Evolutionary conservation across 805 yeast species (phyloP), one percentile per base, ranked within the genome.

Genomic region (Candida montana): DNA sequence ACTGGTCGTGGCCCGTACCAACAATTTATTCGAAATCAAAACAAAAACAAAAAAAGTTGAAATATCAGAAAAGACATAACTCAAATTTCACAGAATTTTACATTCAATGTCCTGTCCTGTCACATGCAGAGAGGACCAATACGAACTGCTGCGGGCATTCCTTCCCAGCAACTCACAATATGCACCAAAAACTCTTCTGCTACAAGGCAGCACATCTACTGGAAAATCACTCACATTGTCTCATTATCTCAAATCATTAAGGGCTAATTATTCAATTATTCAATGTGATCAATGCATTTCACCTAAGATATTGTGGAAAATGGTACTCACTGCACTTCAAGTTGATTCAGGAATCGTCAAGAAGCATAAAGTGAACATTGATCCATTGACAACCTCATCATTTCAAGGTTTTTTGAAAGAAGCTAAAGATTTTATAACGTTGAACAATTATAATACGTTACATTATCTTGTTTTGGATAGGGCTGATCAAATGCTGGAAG

Each of bases 211-310:
- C 9, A 27, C 52, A 8, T 43, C 53, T 2, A 50, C 59, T 3
- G 60, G 60, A 13, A 56, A 56, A 35, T 41, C 59, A 5, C 21
- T 44, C 8, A 41, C 51, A 7, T 28, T 53, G 12, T 36, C 18
- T 8, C 24, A 41, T 10, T 45, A 49, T 3, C 26, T 56, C 4
- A 17, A 43, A 3, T 9, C 37, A 12, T 18, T 43, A 2, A 17
- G 32, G 2, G 54, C 46, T 19, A 40, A 42, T n/a, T 26, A 40
- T 37, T 36, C 55, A 5, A 41, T 52, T 46, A 41, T 57, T 13
- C 37, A 48, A 8, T 53, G 58, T 31, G 59, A 55, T 32, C 57
- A 57, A 29, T 57, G 61, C 39, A 45, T 55, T 2, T 46, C 55
- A 1, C n/a, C 47, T 3, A 55, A 48, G 42, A 44, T 54, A 6